phyloP scores from a whole-genome alignment of 306 rosid genomes.

The Prunus dulcis region DNA sequence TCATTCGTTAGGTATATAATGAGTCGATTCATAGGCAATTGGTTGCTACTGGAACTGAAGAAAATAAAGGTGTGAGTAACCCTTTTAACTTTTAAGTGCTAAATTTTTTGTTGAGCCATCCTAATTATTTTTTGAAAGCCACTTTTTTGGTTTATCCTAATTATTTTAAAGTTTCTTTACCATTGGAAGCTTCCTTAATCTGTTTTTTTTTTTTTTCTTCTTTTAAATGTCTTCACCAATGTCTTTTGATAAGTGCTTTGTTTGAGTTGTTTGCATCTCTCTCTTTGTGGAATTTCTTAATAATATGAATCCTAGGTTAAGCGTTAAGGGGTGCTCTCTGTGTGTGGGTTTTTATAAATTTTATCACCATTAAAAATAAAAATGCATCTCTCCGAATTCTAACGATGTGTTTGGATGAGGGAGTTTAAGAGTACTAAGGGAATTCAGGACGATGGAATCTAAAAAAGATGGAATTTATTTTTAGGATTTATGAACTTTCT shows the following conservation, averaged over 20 bases:
- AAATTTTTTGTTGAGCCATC: background rate
- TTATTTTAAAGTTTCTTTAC: too few relatives aligned
- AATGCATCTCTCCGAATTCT: background rate
- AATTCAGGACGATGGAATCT: background rate
- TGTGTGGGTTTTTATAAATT: background rate
- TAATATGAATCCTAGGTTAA: too few relatives aligned
- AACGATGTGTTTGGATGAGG: background rate
- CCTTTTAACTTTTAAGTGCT: background rate
- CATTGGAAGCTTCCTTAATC: too few relatives aligned
- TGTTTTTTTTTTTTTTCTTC: too few relatives aligned
- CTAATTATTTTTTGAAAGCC: background rate
- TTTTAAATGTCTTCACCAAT: too few relatives aligned
- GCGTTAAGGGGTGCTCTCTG: too few relatives aligned
- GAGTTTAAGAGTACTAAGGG: background rate
- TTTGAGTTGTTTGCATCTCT: too few relatives aligned
- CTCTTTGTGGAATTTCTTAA: background rate
- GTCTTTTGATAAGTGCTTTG: too few relatives aligned
- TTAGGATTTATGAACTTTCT: too few relatives aligned
- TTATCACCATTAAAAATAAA: background rate
- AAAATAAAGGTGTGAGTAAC: conserved; percentile 26
- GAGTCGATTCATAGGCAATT: conserved; percentile 18
- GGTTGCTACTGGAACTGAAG: conserved; percentile 34
- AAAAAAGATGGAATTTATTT: background rate
- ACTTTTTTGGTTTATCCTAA: background rate
- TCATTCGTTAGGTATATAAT: conserved; percentile 27